These are phyloP conservation scores for Biscogniauxia mediterranea DNA, from an alignment of 2,329 filamentous ascomycete genomes.

Conservation along the genomic window DNA sequence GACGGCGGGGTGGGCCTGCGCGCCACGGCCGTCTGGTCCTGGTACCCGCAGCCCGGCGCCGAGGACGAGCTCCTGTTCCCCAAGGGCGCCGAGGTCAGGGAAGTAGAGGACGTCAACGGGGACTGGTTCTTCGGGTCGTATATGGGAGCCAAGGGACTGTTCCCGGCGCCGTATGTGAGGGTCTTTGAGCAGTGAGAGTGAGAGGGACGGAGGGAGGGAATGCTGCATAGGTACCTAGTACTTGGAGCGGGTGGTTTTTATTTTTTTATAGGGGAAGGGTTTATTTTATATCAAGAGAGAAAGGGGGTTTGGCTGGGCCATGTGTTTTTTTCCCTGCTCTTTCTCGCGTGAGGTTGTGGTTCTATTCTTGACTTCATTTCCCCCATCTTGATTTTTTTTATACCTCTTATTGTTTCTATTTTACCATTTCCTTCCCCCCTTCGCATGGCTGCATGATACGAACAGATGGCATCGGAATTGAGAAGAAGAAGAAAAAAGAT, in stretches of 20 bases:
- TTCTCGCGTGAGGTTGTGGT: background rate
- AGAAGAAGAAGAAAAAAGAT: too few species aligned
- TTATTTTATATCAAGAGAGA: too few species aligned
- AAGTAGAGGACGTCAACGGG: constrained; percentile 83
- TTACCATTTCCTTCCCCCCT: too few species aligned
- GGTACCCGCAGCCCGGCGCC: constrained; percentile 65
- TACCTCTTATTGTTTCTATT: background rate
- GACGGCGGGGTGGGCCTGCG: constrained; percentile 69
- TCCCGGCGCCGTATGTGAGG: constrained; percentile 75
- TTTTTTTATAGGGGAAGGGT: too few species aligned
- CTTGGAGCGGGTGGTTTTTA: too few species aligned
- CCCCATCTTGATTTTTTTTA: background rate
- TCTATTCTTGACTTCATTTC: background rate
- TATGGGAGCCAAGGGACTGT: constrained; percentile 75
- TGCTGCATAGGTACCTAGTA: too few species aligned
- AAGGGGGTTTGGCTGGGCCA: too few species aligned
- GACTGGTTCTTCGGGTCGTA: constrained; percentile 91
- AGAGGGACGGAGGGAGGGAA: too few species aligned
- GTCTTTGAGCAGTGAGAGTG: constrained; percentile 34
- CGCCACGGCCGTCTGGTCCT: constrained; percentile 70
- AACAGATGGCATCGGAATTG: too few species aligned
- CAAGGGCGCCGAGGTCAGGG: constrained; percentile 74
- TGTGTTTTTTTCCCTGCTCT: background rate
- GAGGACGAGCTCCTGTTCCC: constrained; percentile 83
- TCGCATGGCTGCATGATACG: too few species aligned